These are phyloP conservation scores for Aureobasidium lini DNA, from an alignment of 2,329 filamentous ascomycete genomes.

Conservation along the genomic window DNA sequence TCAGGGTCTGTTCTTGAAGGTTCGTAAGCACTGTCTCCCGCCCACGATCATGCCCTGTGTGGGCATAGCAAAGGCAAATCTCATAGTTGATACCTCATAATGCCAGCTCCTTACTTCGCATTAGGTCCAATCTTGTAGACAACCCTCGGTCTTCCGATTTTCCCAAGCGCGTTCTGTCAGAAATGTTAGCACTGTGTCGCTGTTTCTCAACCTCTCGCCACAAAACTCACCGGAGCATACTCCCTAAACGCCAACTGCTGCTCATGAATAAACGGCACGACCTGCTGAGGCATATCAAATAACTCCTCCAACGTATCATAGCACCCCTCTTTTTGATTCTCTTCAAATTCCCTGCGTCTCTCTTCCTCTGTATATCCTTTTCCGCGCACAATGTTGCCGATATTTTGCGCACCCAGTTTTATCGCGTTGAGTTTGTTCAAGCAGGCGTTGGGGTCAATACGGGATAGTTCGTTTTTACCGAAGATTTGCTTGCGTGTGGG, in stretches of 20 bases:
- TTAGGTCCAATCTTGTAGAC: neutral
- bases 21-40: too few species aligned
- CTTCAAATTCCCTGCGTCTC: neutral
- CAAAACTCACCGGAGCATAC: conserved; percentile 12
- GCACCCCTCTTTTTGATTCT: neutral
- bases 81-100: neutral
- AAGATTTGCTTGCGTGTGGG: conserved; percentile 30
- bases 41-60: too few species aligned
- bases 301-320: conserved; percentile 19
- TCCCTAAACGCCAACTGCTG: conserved; percentile 19
- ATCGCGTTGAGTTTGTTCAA: neutral
- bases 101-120: neutral
- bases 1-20: too few species aligned
- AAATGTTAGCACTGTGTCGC: neutral
- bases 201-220: neutral
- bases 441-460: conserved; percentile 6
- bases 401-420: neutral
- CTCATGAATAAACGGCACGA: conserved; percentile 19
- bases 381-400: neutral
- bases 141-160: neutral
- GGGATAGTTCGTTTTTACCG: conserved; percentile 17
- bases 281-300: conserved; percentile 18
- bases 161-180: neutral
- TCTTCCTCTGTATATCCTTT: conserved; percentile 1
- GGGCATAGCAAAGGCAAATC: too few species aligned